Evolutionary conservation across 2,329 filamentous ascomycete genomes (phyloP), one percentile per base, ranked within the genome.

Genomic region (Juglanconis sp.): DNA sequence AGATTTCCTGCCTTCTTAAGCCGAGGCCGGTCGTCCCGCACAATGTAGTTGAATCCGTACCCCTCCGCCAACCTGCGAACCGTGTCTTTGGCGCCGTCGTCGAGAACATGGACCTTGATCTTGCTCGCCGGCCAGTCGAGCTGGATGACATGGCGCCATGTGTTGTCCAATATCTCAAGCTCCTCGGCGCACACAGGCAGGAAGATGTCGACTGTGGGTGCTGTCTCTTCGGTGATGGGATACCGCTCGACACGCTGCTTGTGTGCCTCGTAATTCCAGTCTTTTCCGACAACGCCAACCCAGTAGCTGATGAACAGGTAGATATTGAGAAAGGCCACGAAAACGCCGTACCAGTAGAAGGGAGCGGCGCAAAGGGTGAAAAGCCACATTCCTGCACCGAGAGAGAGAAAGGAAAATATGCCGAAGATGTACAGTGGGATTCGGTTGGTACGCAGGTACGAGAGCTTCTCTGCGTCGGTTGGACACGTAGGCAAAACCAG

Each of bases 1-100:
- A 77, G 69, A 63, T 77, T 77, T 8, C 75, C 75, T 5, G 75
- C 75, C 65, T 77, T 77, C 60, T 75, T 74, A 54, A 77, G 68
- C 4, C 74, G 68, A 2, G 75, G 75, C 0, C 75, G 70, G 64
- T 77, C 73, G 34, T 73, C 73, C 42, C 75, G 73, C n/a, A 74
- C 71, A 4, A 74, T 71, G 67, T 77, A 77, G 49, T 71, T 67
- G 65, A 74, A 77, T 5, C 73, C 73, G 55, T 72, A 77, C 1
- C 59, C 55, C 30, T 64, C 61, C 3, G 73, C 73, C 11, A 75
- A 66, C 11, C 55, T 38, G 9, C 68, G 66, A 30, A 77, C 74
- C 0, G 64, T 64, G 5, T 68, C 66, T 24, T 69, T 68, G 36
- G 66, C 71, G 34, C 75, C 73, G 53, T 77, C 75, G 54, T 77